Conservation (phyloP, 768 basidiomycete genomes). For the Podaxis sp. region DNA sequence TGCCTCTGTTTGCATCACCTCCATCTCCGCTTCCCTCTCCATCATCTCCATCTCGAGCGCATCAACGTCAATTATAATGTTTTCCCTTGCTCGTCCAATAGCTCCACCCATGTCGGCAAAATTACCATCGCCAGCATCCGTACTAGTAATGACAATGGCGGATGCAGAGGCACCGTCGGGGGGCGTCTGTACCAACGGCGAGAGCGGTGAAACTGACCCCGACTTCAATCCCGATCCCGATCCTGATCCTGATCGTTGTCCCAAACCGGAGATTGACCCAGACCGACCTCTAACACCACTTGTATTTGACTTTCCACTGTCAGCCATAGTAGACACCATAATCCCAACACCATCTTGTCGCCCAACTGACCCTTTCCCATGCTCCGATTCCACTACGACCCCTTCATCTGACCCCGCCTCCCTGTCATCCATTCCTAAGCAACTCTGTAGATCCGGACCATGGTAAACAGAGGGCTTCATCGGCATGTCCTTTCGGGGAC, state of each 20-base stretch:
- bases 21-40: constrained; percentile 15
- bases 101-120: background rate
- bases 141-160: background rate
- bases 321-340: too few species aligned
- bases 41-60: constrained; percentile 20
- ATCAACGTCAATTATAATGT: constrained; percentile 23
- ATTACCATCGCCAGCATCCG: background rate
- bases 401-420: background rate
- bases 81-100: constrained; percentile 4
- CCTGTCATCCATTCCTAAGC: background rate
- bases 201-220: background rate
- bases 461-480: background rate
- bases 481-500: background rate
- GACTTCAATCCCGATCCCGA: background rate
- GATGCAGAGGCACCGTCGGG: background rate
- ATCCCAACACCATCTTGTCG: background rate
- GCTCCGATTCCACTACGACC: background rate
- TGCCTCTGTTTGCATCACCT: background rate
- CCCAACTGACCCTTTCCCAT: background rate
- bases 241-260: background rate
- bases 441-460: constrained; percentile 12
- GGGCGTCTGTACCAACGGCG: constrained; percentile 1
- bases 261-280: background rate
- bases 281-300: too few species aligned
- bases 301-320: background rate